Evolutionary conservation across 345 rosid genomes (phyloP).

Genomic region (Rhodamnia argentea): DNA sequence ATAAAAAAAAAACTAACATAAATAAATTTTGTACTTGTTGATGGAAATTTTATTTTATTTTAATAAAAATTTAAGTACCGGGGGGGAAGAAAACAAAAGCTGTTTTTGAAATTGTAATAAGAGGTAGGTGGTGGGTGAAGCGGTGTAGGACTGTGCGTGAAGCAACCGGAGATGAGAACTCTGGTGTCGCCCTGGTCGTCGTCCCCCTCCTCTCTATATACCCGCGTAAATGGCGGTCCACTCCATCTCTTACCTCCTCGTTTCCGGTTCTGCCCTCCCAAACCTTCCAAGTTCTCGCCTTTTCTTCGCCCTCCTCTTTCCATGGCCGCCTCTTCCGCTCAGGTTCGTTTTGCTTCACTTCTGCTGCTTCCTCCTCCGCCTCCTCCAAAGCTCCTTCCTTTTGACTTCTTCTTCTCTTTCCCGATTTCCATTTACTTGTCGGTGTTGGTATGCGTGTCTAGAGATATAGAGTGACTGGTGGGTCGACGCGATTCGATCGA

Average conservation of each 20-base stretch:
- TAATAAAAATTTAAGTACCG: no score
- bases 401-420: neutral
- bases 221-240: constrained; percentile 7
- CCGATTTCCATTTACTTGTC: neutral
- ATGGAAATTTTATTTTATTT: no score
- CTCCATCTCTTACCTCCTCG: constrained; percentile 8
- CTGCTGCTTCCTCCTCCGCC: neutral
- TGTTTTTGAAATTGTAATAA: neutral
- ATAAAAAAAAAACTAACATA: no score
- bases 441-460: neutral
- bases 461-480: neutral
- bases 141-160: fast-evolving
- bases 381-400: neutral
- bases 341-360: constrained; percentile 18
- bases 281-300: neutral
- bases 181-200: constrained; percentile 5
- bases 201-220: neutral
- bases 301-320: constrained; percentile 12
- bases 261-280: constrained; percentile 12
- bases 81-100: no score
- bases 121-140: neutral
- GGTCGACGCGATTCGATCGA: neutral
- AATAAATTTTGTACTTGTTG: no score
- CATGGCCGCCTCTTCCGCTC: constrained; percentile 82
- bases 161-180: constrained; percentile 17